Evolutionary conservation across 2,329 filamentous ascomycete species (phyloP), one percentile per base, ranked within the genome.

Genomic region (Cercospora berteroae): DNA sequence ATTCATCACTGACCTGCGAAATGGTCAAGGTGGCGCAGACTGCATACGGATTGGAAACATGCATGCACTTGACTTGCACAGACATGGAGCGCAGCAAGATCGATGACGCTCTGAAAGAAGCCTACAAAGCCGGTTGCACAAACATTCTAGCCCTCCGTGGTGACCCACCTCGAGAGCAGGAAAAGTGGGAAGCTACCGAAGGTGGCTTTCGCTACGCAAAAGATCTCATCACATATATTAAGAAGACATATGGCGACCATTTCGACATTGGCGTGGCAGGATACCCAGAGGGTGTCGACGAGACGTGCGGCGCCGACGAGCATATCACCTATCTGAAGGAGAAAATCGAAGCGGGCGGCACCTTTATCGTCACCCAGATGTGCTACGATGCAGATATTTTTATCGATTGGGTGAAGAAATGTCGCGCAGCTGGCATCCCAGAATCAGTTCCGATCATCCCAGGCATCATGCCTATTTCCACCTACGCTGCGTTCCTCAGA

Each of bases 371-470:
- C 63, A 98, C 95, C 0, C 95, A 99, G 82, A 99, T 99, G 95
- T 98, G 98, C 82, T 99, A 99, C 83, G 94, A 99, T 76, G 94
- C 88, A 60, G 94, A 99, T 76, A 94, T 95, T 77, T 99, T 99
- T 81, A 81, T 98, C 63, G 87, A 89, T 63, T 99, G 95, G 95
- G 91, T 96, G 42, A 84, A 87, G 73, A 95, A 92, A 78, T 93
- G 94, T 67, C 90, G 94, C 60, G 92, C 89, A 62, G 89, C 88
- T 75, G 95, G 95, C 58, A 94, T 99, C 76, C 75, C 76, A 10
- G 75, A 78, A 16, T 89, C 83, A 27, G 84, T 95, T 33, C 92
- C 92, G 16, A 95, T 96, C 72, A 87, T 96, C 59, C 91, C 91
- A 2, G 93, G 93, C 25, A 94, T 94, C 77, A 94, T 96, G 90